Evolutionary conservation across 768 basidiomycete species (phyloP).

Genomic region (Termitomyces sp.): DNA sequence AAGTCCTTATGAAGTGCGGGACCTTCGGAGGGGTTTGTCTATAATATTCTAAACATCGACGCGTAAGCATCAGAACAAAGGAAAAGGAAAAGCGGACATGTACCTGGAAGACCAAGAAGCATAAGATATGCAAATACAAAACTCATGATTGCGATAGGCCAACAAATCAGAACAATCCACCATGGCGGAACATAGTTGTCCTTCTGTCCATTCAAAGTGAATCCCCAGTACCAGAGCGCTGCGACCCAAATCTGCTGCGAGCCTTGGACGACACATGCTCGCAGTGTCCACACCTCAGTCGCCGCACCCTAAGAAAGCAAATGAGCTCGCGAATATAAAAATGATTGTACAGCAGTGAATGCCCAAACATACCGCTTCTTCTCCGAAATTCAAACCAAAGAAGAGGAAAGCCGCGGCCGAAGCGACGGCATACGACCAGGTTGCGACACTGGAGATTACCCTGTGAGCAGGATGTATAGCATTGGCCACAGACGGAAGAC

Average conservation of each 20-base stretch:
- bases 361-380: slow-evolving; percentile 71
- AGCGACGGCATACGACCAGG: slow-evolving; percentile 87
- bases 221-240: slow-evolving; percentile 95
- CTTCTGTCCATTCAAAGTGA: slow-evolving; percentile 55
- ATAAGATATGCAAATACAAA: slow-evolving; percentile 78
- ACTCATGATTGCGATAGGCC: slow-evolving; percentile 76
- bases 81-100: slow-evolving; percentile 13
- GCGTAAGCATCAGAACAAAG: slow-evolving; percentile 5
- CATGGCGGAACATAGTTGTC: slow-evolving; percentile 62
- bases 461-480: slow-evolving; percentile 56
- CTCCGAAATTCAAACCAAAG: slow-evolving; percentile 96
- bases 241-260: slow-evolving; percentile 96
- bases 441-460: slow-evolving; percentile 71
- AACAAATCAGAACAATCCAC: slow-evolving; percentile 78
- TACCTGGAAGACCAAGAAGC: slow-evolving; percentile 83
- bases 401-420: slow-evolving; percentile 92
- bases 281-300: slow-evolving; percentile 89
- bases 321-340: background rate
- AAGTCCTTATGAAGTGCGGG: slow-evolving; percentile 83
- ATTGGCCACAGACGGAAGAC: slow-evolving; percentile 68
- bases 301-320: slow-evolving; percentile 65
- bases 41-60: slow-evolving; percentile 61
- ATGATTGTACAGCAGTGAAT: background rate
- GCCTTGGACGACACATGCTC: slow-evolving; percentile 91
- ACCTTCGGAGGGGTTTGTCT: slow-evolving; percentile 93